Percentiles rank a stretch among this genome's conserved stretches.
Conservation (phyloP, 768 basidiomycete genomes). For the Podaxis sp. region DNA sequence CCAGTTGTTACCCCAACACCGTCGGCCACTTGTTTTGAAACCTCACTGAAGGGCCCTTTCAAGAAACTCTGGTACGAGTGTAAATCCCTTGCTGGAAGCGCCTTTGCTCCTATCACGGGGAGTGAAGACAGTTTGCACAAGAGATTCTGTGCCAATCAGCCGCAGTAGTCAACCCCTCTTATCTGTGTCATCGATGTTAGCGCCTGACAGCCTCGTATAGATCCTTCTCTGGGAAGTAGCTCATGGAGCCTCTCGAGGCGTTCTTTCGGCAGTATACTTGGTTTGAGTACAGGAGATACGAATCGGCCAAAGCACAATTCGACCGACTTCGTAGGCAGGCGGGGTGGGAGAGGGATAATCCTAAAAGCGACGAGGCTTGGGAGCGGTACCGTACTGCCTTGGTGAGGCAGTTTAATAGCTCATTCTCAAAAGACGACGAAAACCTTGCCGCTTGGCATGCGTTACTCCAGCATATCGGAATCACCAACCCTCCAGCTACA, state of each 20-base stretch:
- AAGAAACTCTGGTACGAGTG: background rate
- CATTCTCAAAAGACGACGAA: background rate
- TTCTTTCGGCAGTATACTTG: background rate
- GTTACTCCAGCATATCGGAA: background rate
- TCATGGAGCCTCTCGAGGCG: background rate
- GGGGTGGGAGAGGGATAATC: slow-evolving; percentile 16
- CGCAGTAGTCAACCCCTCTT: background rate
- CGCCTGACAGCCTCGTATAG: background rate
- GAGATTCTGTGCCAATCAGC: background rate
- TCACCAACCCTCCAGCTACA: slow-evolving; percentile 2
- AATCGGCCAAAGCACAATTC: slow-evolving; percentile 20
- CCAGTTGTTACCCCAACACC: background rate
- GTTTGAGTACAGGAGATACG: background rate
- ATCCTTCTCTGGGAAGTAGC: background rate
- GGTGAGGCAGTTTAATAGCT: slow-evolving; percentile 29
- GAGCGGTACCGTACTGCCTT: slow-evolving; percentile 27
- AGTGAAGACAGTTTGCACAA: background rate
- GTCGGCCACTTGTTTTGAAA: background rate
- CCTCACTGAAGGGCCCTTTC: background rate
- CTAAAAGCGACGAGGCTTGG: slow-evolving; percentile 14
- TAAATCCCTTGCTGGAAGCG: background rate
- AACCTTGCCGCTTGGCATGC: slow-evolving; percentile 11
- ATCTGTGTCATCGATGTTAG: too few species aligned
- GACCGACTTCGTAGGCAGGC: slow-evolving; percentile 21
- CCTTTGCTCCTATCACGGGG: background rate